Evolutionary conservation across 306 rosid species (phyloP).

Genomic region (Quercus berberidifolia): DNA sequence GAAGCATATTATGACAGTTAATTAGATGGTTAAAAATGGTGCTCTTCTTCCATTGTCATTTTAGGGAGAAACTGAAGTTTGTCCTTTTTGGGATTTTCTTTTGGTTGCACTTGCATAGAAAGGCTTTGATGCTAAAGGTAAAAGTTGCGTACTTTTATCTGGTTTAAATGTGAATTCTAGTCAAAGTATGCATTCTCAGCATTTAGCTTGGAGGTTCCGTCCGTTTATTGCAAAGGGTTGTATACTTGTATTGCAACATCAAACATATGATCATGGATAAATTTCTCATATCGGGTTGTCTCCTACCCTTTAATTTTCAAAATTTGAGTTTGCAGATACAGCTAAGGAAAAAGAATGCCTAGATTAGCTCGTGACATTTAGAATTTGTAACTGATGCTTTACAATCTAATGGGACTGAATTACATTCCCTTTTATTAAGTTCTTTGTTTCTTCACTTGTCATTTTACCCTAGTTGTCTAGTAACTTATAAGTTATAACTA

Average conservation of each 20-base stretch:
- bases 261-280: background rate
- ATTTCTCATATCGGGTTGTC: no score
- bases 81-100: background rate
- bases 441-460: no score
- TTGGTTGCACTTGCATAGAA: background rate
- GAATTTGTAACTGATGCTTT: no score
- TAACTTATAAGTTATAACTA: no score
- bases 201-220: background rate
- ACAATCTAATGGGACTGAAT: no score
- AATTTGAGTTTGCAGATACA: no score
- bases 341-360: no score
- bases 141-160: background rate
- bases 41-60: background rate
- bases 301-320: no score
- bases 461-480: no score
- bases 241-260: background rate
- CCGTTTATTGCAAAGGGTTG: background rate
- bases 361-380: no score
- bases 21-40: background rate
- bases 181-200: background rate
- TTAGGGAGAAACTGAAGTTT: background rate
- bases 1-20: background rate
- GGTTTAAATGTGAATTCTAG: background rate
- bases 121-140: background rate
- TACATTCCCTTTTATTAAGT: no score